Conservation (phyloP, 2,329 filamentous ascomycete species). For the Colletotrichum falcatum region DNA sequence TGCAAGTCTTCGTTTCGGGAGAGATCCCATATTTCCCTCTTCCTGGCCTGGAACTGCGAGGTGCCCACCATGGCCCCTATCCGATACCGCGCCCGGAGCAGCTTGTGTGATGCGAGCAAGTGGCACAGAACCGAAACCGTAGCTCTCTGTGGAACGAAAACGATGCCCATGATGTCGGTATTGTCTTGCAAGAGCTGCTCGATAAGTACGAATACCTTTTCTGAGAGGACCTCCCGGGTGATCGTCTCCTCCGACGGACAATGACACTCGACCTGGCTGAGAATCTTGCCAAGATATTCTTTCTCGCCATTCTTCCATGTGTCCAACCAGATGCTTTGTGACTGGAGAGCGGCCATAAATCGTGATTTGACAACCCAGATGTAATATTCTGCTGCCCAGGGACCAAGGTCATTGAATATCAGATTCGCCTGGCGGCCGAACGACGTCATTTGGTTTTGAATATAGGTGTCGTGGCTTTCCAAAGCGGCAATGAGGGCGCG, state of each 20-base stretch:
- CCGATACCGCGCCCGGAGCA: constrained; percentile 57
- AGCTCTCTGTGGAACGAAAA: constrained; percentile 75
- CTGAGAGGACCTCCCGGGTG: constrained; percentile 56
- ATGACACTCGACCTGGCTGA: constrained; percentile 53
- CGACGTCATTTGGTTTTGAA: constrained; percentile 65
- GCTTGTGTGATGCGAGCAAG: constrained; percentile 66
- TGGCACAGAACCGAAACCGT: constrained; percentile 71
- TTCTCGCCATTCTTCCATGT: constrained; percentile 64
- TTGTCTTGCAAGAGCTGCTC: constrained; percentile 59
- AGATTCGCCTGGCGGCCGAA: constrained; percentile 63
- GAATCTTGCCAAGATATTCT: constrained; percentile 63
- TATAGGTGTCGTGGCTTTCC: constrained; percentile 61
- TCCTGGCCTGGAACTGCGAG: constrained; percentile 53
- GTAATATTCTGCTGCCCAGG: constrained; percentile 77
- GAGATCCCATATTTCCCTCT: constrained; percentile 56
- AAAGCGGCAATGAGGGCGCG: constrained; percentile 54
- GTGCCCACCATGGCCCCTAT: constrained; percentile 69
- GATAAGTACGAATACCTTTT: constrained; percentile 70
- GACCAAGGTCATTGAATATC: constrained; percentile 70
- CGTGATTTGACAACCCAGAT: constrained; percentile 62
- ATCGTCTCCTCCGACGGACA: constrained; percentile 42
- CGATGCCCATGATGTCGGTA: constrained; percentile 65
- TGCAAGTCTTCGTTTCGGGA: constrained; percentile 49
- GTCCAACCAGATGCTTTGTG: constrained; percentile 48
- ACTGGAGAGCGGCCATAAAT: constrained; percentile 45